phyloP scores from a whole-genome alignment of 371 early-diverging fungal genomes.

The Actinomortierella wolfii region DNA sequence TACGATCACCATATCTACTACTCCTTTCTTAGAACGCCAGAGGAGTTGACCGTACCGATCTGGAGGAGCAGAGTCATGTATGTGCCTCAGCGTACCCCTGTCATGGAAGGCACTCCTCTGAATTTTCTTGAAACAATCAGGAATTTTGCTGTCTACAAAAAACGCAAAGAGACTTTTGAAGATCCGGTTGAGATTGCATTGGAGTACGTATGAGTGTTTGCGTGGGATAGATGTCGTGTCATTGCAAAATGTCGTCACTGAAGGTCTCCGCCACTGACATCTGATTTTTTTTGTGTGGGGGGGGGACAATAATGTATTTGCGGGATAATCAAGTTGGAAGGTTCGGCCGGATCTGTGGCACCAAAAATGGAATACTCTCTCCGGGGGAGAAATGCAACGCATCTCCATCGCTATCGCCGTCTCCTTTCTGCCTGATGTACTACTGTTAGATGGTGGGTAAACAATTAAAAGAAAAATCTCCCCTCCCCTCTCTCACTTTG shows the following conservation, averaged over 20 bases:
- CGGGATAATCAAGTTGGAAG: slow-evolving; percentile 70
- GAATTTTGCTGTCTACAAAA: slow-evolving; percentile 61
- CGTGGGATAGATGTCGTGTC: slow-evolving; percentile 6
- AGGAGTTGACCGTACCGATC: slow-evolving; percentile 65
- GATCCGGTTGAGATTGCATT: slow-evolving; percentile 59
- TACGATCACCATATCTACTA: background rate
- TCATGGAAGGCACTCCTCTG: slow-evolving; percentile 74
- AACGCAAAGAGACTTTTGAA: slow-evolving; percentile 42
- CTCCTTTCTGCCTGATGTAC: slow-evolving; percentile 77
- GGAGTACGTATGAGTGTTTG: slow-evolving; percentile 21
- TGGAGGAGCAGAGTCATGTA: slow-evolving; percentile 87
- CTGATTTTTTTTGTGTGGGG: background rate
- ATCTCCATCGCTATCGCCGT: slow-evolving; percentile 81
- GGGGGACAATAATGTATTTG: slow-evolving; percentile 11
- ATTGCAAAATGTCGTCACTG: background rate
- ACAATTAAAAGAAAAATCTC: background rate
- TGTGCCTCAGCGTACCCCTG: slow-evolving; percentile 79
- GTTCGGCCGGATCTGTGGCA: slow-evolving; percentile 71
- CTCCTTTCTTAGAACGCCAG: slow-evolving; percentile 46
- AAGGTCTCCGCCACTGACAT: background rate
- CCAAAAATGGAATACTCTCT: slow-evolving; percentile 76
- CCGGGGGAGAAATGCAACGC: slow-evolving; percentile 91
- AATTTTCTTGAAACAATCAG: slow-evolving; percentile 68
- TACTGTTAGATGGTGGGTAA: slow-evolving; percentile 79
- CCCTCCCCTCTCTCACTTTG: background rate